Evolutionary conservation across 352 stramenopile genomes (phyloP).

Genomic region (Thalassiosira sp.): DNA sequence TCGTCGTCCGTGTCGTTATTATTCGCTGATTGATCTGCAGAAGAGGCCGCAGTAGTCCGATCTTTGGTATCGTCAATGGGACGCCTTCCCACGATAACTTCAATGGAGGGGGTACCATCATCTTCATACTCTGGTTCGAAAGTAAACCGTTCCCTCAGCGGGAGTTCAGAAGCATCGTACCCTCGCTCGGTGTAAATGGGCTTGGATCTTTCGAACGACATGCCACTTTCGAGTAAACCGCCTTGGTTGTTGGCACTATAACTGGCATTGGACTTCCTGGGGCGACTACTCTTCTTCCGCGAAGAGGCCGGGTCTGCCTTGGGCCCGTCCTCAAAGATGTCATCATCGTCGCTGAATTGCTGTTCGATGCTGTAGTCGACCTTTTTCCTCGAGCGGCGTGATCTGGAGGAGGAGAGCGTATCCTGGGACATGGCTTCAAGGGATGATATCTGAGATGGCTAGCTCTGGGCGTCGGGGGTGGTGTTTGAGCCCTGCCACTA

Average conservation of each 20-base stretch:
- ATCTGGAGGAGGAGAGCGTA: constrained; percentile 23
- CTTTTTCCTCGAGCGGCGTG: constrained; percentile 54
- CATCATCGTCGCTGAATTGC: constrained; percentile 81
- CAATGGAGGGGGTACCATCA: constrained; percentile 83
- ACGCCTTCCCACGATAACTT: constrained; percentile 83
- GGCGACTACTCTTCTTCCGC: constrained; percentile 32
- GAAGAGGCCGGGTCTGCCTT: constrained; percentile 28
- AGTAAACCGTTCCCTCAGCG: constrained; percentile 79
- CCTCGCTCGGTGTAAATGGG: constrained; percentile 74
- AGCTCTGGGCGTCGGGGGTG: no score
- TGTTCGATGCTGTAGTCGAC: constrained; percentile 82
- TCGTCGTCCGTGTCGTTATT: constrained; percentile 38
- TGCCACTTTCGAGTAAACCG: constrained; percentile 5
- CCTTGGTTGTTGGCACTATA: constrained; percentile 13
- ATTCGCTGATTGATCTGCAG: constrained; percentile 9
- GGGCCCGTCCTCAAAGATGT: constrained; percentile 71
- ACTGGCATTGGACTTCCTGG: constrained; percentile 38
- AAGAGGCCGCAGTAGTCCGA: constrained; percentile 12
- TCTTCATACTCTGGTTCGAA: constrained; percentile 84
- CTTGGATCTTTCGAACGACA: constrained; percentile 48
- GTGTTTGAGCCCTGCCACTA: no score
- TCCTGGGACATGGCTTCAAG: constrained; percentile 28
- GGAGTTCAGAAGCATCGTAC: constrained; percentile 71
- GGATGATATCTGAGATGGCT: no score
- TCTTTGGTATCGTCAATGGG: constrained; percentile 72